Evolutionary conservation across 768 basidiomycete species (phyloP), one percentile per base, ranked within the genome.

Genomic region (Leccinum fibrillosum): DNA sequence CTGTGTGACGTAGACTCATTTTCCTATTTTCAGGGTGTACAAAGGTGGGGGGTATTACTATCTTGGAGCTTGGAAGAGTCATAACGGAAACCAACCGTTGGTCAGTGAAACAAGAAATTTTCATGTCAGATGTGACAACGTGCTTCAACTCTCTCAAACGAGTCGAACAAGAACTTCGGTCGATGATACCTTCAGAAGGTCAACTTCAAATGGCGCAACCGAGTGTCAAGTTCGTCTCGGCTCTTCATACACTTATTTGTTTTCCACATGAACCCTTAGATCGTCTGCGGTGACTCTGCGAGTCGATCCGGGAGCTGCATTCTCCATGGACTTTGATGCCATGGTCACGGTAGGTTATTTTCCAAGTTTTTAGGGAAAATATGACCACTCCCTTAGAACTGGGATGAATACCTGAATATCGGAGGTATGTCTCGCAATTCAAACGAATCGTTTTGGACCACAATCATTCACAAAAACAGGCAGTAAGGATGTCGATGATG

Each of bases 21-120:
- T 28, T 35, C 12, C 50, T 26, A 6, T 52, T 51, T 42, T 3
- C 37, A 82, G 78, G 3, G 78, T 84, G 13, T 82, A 82, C 66
- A 82, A 79, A 79, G 75, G 82, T 80, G 51, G 21, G 28, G 23
- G n/a, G n/a, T 13, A 45, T 23, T 21, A 30, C 19, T 25, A 30
- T 42, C 11, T 30, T 11, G 30, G 10, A 30, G 30, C 30, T 30
- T 19, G 11, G 17, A 47, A 21, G 10, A 25, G 50, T 28, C 9
- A 42, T 3, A 21, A 26, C 1, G 10, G 7, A n/a, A n/a, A 30
- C 21, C 58, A 21, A 69, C 19, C 55, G 19, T 28, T 56, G 23
- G 32, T 50, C 57, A 92, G 90, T 90, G 62, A 92, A 92, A 69
- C 88, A 92, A 74, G 90, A 93, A 47, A 85, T 92, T 7, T 88